These are phyloP conservation scores for Leishmania lainsoni DNA, from an alignment of 208 protist species.

Conservation along the genomic window DNA sequence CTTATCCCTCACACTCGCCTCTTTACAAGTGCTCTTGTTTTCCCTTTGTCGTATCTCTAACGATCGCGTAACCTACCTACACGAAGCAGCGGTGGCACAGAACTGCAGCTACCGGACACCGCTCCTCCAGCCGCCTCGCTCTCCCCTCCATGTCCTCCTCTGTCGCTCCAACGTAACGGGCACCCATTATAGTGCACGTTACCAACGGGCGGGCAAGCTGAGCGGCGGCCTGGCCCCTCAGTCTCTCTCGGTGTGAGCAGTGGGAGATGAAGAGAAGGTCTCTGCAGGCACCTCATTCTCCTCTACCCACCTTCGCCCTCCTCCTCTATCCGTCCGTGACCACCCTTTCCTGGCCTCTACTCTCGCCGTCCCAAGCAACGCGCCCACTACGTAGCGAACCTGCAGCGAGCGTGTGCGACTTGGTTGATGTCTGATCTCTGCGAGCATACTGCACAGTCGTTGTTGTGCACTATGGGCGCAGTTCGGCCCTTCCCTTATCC, in stretches of 20 bases:
- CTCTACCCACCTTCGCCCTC: neutral
- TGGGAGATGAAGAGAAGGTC: neutral
- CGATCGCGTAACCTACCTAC: neutral
- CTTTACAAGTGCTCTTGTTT: neutral
- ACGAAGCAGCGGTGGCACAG: neutral
- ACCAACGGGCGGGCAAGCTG: neutral
- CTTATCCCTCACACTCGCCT: neutral
- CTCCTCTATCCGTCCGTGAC: neutral
- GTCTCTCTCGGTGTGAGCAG: neutral
- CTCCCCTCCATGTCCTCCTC: neutral
- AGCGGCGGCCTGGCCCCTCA: neutral
- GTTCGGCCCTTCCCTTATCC: neutral
- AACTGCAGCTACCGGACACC: neutral
- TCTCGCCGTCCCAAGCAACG: neutral
- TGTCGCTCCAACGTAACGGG: neutral
- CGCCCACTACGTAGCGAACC: neutral
- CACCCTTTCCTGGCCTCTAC: neutral
- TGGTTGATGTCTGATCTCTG: too few species aligned
- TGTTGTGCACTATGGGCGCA: too few species aligned
- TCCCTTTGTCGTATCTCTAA: neutral
- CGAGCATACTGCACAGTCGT: too few species aligned
- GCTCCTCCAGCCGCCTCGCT: neutral
- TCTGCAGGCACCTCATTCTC: neutral
- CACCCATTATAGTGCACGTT: neutral
- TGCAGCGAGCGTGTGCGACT: neutral